Conservation (phyloP, 2,329 filamentous ascomycete genomes). For the Xylaria sp. region DNA sequence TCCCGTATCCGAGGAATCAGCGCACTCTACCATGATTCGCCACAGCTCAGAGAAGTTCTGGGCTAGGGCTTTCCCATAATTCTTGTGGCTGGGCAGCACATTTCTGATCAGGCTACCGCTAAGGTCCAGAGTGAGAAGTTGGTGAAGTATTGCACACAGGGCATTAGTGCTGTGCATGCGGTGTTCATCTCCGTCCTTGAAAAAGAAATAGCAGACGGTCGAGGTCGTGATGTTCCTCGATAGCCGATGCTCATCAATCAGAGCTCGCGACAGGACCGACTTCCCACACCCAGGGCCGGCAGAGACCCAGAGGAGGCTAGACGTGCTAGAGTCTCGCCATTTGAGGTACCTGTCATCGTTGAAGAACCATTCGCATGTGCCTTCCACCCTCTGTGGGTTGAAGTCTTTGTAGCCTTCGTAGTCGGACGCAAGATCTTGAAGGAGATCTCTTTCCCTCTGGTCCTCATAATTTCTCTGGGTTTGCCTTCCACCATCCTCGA, state of each 20-base stretch:
- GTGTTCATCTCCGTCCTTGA: conserved; percentile 2
- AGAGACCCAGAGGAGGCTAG: conserved; percentile 13
- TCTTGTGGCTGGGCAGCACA: neutral
- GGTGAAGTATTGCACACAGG: conserved; percentile 6
- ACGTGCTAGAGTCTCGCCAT: neutral
- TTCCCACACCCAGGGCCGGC: conserved; percentile 18
- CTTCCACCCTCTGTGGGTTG: neutral
- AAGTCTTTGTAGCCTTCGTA: conserved; percentile 9
- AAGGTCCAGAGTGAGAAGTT: neutral
- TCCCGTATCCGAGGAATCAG: neutral
- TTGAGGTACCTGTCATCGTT: neutral
- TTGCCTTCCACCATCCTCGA: neutral
- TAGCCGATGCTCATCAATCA: conserved; percentile 10
- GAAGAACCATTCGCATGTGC: conserved; percentile 15
- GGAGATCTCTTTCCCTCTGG: neutral
- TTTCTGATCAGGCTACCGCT: neutral
- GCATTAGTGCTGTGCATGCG: neutral
- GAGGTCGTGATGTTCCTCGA: neutral
- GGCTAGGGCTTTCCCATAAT: neutral
- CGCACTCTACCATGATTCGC: neutral
- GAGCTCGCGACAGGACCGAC: conserved; percentile 3
- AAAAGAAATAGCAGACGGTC: conserved; percentile 14
- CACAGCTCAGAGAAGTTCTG: conserved; percentile 11
- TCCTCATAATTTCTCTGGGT: neutral
- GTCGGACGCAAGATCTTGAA: neutral